phyloP scores from a whole-genome alignment of 2,329 filamentous ascomycete genomes.

The Fusarium oligoseptatum region DNA sequence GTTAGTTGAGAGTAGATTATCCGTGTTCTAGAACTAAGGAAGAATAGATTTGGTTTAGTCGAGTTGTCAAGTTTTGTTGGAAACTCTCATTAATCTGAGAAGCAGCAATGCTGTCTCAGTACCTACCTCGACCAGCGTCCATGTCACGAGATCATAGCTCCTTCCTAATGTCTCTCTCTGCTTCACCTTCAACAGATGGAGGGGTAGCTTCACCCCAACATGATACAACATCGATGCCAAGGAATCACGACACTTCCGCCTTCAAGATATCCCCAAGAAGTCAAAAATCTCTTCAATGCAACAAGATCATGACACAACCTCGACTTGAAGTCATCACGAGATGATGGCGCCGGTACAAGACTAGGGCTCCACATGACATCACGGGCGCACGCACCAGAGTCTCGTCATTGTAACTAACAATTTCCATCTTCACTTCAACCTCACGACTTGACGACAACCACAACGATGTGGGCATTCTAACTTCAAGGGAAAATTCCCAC shows the following conservation, averaged over 20 bases:
- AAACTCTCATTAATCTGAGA: not conserved
- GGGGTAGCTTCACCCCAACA: not conserved
- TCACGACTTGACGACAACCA: not conserved
- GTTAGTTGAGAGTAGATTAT: not conserved
- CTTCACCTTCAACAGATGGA: not conserved
- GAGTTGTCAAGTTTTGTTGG: not conserved
- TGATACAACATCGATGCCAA: not conserved
- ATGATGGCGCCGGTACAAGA: not conserved
- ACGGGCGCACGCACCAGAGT: slow-evolving; percentile 30
- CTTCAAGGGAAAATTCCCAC: slow-evolving; percentile 8
- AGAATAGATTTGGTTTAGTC: not conserved
- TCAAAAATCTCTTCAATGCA: not conserved
- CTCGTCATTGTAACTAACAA: slow-evolving; percentile 18
- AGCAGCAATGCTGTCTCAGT: not conserved
- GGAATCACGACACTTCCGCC: not conserved
- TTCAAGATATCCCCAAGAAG: not conserved
- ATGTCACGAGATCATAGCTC: not conserved
- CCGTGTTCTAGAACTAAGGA: not conserved
- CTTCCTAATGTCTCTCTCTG: not conserved
- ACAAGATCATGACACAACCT: not conserved
- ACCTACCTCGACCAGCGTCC: not conserved
- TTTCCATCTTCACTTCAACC: slow-evolving; percentile 12
- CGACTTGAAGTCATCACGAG: not conserved
- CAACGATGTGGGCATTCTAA: slow-evolving; percentile 32
- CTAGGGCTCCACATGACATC: slow-evolving; percentile 45